These are phyloP conservation scores for Metahyphopichia silvanorum DNA, from an alignment of 805 yeast species.

Conservation along the genomic window DNA sequence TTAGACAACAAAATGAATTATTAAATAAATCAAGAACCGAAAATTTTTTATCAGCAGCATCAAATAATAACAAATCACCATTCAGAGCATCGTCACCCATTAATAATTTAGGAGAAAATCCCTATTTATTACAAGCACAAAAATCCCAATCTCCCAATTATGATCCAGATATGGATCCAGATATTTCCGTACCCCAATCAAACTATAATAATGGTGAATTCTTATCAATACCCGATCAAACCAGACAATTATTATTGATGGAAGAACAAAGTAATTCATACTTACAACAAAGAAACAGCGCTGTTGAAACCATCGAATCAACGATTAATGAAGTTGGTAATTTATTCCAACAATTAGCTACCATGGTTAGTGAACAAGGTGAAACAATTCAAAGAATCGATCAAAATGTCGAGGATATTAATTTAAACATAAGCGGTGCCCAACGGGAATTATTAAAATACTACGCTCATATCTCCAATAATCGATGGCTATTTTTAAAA, in stretches of 20 bases:
- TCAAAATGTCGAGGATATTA: constrained; percentile 89
- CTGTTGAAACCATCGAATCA: constrained; percentile 95
- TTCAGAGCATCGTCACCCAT: constrained; percentile 10
- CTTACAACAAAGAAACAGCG: constrained; percentile 77
- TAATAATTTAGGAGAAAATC: constrained; percentile 34
- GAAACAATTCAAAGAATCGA: constrained; percentile 95
- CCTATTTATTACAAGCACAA: constrained; percentile 23
- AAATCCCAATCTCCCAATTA: constrained; percentile 13
- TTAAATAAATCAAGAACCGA: constrained; percentile 80
- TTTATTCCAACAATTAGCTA: constrained; percentile 88
- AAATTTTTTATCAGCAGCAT: constrained; percentile 63
- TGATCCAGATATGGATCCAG: constrained; percentile 27
- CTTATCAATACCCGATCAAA: constrained; percentile 78
- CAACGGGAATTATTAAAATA: constrained; percentile 90
- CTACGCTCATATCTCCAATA: constrained; percentile 81
- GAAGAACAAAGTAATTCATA: constrained; percentile 78
- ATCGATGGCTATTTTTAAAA: constrained; percentile 88
- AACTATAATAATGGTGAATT: constrained; percentile 39
- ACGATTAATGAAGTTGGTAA: constrained; percentile 97
- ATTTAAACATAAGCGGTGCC: constrained; percentile 87
- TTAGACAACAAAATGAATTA: constrained; percentile 80
- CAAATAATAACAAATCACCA: constrained; percentile 29
- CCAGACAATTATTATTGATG: constrained; percentile 69
- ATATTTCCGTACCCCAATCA: constrained; percentile 15
- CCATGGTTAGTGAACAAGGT: constrained; percentile 97